These are phyloP conservation scores for Peribolospora baueri DNA, from an alignment of 768 basidiomycete genomes.

Conservation along the genomic window DNA sequence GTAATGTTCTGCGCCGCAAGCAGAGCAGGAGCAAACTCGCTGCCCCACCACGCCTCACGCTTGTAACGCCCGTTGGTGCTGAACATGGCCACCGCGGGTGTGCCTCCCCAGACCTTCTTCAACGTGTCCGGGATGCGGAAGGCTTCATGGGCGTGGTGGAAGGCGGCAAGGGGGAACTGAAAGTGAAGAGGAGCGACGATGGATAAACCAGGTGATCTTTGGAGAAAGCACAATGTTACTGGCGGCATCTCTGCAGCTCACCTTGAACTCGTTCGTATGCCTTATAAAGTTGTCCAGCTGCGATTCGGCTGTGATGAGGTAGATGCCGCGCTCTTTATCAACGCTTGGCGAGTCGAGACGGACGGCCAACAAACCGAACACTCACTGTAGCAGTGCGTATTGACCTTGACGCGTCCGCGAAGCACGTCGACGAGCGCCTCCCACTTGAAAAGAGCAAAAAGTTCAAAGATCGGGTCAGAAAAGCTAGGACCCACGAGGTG, in stretches of 20 bases:
- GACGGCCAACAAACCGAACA: neutral
- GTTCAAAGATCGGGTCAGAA: neutral
- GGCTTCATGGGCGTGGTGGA: slow-evolving; percentile 59
- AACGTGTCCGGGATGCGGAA: slow-evolving; percentile 56
- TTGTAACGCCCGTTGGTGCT: slow-evolving; percentile 31
- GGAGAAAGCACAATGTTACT: slow-evolving; percentile 7
- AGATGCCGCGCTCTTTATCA: neutral
- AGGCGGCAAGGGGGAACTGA: slow-evolving; percentile 40
- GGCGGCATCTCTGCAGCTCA: too few species aligned
- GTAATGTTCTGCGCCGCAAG: slow-evolving; percentile 32
- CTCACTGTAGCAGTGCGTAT: slow-evolving; percentile 9
- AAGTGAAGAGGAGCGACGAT: slow-evolving; percentile 17
- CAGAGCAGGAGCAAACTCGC: slow-evolving; percentile 55
- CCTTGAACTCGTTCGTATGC: slow-evolving; percentile 48
- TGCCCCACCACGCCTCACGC: slow-evolving; percentile 54
- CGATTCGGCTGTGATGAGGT: neutral
- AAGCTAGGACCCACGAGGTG: neutral
- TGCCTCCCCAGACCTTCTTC: slow-evolving; percentile 45
- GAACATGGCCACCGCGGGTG: slow-evolving; percentile 50
- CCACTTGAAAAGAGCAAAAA: neutral
- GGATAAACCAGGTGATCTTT: neutral
- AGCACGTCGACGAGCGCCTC: slow-evolving; percentile 12
- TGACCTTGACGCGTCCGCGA: slow-evolving; percentile 5
- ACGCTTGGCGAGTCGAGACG: neutral
- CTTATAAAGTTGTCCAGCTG: neutral